Evolutionary conservation across 768 basidiomycete genomes (phyloP).

Genomic region (Phlebiopsis gigantea): DNA sequence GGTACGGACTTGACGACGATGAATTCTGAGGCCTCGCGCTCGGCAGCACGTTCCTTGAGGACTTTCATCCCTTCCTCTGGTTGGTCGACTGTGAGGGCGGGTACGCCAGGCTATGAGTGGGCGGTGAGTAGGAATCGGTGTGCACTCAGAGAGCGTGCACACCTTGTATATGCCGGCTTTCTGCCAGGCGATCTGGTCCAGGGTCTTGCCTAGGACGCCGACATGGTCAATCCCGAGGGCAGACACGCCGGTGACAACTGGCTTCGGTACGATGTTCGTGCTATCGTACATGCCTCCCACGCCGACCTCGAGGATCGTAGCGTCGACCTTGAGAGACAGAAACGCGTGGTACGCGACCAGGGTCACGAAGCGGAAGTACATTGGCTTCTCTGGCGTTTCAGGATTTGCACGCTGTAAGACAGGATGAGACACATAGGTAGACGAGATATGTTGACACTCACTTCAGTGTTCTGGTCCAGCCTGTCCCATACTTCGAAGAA

Average conservation of each 20-base stretch:
- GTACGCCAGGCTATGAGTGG: conserved; percentile 43
- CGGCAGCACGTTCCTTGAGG: conserved; percentile 59
- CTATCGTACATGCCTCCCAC: conserved; percentile 93
- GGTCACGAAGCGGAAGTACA: conserved; percentile 92
- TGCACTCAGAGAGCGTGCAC: conserved; percentile 11
- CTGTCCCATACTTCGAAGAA: conserved; percentile 97
- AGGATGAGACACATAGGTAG: background rate
- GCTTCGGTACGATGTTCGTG: conserved; percentile 91
- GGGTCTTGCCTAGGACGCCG: conserved; percentile 78
- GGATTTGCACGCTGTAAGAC: conserved; percentile 39
- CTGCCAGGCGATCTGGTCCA: conserved; percentile 88
- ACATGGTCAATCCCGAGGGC: conserved; percentile 92
- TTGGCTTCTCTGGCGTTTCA: conserved; percentile 67
- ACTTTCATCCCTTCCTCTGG: conserved; percentile 62
- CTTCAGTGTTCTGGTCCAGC: conserved; percentile 57
- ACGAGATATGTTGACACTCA: conserved; percentile 22
- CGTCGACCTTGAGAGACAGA: conserved; percentile 73
- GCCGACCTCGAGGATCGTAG: conserved; percentile 93
- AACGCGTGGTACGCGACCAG: conserved; percentile 91
- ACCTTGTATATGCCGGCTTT: conserved; percentile 98
- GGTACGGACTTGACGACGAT: conserved; percentile 50
- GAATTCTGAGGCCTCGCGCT: conserved; percentile 71
- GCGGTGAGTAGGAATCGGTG: background rate
- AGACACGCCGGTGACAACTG: conserved; percentile 86
- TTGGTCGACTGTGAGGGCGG: conserved; percentile 82